Evolutionary conservation across 2,329 filamentous ascomycete species (phyloP).

Genomic region (Sporothrix protearum): DNA sequence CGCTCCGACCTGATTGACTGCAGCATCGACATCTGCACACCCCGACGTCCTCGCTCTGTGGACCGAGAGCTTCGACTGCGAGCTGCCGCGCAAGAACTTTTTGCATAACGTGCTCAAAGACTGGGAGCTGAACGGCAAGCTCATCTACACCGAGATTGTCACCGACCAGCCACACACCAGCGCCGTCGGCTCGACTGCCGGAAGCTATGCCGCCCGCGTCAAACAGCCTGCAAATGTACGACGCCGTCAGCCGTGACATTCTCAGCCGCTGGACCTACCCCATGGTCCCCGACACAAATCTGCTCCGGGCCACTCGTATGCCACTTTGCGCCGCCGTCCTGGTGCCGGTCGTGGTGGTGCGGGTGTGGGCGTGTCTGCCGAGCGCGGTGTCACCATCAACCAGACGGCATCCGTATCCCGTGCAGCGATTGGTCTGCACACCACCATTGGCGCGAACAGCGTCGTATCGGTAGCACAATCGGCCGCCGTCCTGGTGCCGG

Average conservation of each 20-base stretch:
- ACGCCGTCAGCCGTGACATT: constrained; percentile 83
- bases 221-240: constrained; percentile 85
- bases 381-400: constrained; percentile 71
- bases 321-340: constrained; percentile 54
- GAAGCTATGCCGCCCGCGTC: constrained; percentile 76
- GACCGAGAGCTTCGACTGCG: constrained; percentile 92
- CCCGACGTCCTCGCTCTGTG: constrained; percentile 91
- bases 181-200: not conserved
- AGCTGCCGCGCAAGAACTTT: constrained; percentile 70
- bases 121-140: constrained; percentile 94
- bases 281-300: constrained; percentile 82
- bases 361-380: constrained; percentile 62
- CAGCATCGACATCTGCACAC: constrained; percentile 94
- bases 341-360: constrained; percentile 5
- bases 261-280: constrained; percentile 84
- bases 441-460: constrained; percentile 69
- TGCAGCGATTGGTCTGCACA: constrained; percentile 73
- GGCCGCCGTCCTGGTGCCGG: constrained; percentile 83
- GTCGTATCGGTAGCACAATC: constrained; percentile 70
- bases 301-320: constrained; percentile 76
- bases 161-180: constrained; percentile 48
- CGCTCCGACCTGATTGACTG: constrained; percentile 88
- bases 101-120: constrained; percentile 88
- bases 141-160: constrained; percentile 87
- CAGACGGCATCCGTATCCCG: constrained; percentile 67